Percentiles rank a stretch among this genome's conserved stretches.
These are phyloP conservation scores for Climacium dendroides DNA, from an alignment of 225 moss, liverwort and hornwort species.

Conservation along the genomic window DNA sequence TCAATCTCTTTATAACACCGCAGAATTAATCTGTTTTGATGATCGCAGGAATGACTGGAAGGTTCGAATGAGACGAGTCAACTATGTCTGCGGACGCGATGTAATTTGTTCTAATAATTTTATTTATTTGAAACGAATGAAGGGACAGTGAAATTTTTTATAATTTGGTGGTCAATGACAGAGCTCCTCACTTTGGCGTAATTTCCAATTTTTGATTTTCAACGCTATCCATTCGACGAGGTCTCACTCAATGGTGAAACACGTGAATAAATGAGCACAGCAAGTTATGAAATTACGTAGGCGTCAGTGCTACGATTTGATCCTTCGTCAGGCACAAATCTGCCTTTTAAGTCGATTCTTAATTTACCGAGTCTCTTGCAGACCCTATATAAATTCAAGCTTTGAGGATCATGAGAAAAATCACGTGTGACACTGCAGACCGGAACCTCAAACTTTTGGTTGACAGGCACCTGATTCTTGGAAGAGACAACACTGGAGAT, in stretches of 20 bases:
- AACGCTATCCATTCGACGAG: not conserved
- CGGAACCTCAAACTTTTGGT: not conserved
- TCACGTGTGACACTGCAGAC: not conserved
- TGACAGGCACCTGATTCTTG: constrained; percentile 26
- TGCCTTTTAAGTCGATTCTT: not conserved
- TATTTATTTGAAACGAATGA: not conserved
- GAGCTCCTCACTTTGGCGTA: not conserved
- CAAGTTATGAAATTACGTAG: not conserved
- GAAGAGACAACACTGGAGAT: constrained; percentile 17
- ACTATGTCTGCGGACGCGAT: not conserved
- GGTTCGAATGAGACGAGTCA: not conserved
- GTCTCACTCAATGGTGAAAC: not conserved
- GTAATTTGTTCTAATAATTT: too few relatives aligned
- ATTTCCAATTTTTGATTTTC: not conserved
- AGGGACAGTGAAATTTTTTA: not conserved
- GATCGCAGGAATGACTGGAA: not conserved
- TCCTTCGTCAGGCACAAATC: not conserved
- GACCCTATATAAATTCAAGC: not conserved
- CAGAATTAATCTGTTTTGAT: not conserved
- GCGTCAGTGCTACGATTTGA: not conserved
- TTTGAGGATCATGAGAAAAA: not conserved
- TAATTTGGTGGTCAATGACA: not conserved
- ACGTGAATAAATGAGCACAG: not conserved
- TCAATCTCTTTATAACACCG: too few relatives aligned
- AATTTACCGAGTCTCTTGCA: not conserved